Conservation (phyloP, 352 stramenopile genomes). For the Globisporangium barbulae region DNA sequence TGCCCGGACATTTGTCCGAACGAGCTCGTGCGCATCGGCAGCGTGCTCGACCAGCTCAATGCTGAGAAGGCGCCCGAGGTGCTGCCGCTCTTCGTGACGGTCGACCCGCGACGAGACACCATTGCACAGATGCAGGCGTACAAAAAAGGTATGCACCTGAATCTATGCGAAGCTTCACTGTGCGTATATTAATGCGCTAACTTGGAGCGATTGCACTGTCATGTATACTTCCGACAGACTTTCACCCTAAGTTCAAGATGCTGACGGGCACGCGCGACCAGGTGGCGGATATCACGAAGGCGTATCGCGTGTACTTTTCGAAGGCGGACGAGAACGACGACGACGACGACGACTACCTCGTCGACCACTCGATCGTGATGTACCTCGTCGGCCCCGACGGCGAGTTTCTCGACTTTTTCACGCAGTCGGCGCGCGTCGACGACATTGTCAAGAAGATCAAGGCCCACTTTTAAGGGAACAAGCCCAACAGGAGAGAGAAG, state of each 20-base stretch:
- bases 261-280: slow-evolving; percentile 93
- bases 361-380: slow-evolving; percentile 99
- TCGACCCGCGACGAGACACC: slow-evolving; percentile 97
- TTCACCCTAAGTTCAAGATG: slow-evolving; percentile 86
- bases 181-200: too few relatives aligned
- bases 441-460: slow-evolving; percentile 95
- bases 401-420: slow-evolving; percentile 99
- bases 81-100: slow-evolving; percentile 96
- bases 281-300: slow-evolving; percentile 95
- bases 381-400: slow-evolving; percentile 97
- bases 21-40: slow-evolving; percentile 97
- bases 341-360: slow-evolving; percentile 98
- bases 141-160: slow-evolving; percentile 73
- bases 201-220: too few relatives aligned
- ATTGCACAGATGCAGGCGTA: slow-evolving; percentile 96
- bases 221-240: slow-evolving; percentile 33
- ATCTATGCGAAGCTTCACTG: neutral
- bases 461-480: slow-evolving; percentile 49
- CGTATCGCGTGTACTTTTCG: slow-evolving; percentile 99
- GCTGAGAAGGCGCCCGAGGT: slow-evolving; percentile 61
- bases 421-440: slow-evolving; percentile 93
- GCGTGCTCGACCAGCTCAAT: slow-evolving; percentile 91
- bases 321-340: slow-evolving; percentile 94
- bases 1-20: slow-evolving; percentile 99
- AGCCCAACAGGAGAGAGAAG: neutral